These are phyloP conservation scores for Entomortierella parvispora DNA, from an alignment of 192 early-diverging fungal genomes.

Conservation along the genomic window DNA sequence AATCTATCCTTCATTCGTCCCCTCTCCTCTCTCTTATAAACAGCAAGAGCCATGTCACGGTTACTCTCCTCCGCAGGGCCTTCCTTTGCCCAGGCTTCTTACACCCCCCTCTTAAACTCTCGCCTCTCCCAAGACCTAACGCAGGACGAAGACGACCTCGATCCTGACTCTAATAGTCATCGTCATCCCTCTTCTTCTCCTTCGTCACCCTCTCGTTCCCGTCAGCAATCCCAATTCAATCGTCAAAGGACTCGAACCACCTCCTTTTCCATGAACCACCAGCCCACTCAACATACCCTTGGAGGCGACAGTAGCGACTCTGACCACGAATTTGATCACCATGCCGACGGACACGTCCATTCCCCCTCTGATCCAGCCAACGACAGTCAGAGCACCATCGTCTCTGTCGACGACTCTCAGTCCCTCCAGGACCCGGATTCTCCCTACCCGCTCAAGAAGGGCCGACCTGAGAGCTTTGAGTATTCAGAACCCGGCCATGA, in stretches of 20 bases:
- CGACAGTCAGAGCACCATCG: conserved; percentile 30
- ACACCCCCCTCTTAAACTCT: conserved; percentile 26
- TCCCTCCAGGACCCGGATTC: conserved; percentile 9
- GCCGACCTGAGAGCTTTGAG: conserved; percentile 31
- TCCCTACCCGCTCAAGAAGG: conserved; percentile 11
- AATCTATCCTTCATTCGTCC: not conserved
- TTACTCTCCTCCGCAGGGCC: conserved; percentile 40
- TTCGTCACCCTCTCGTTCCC: too few species aligned
- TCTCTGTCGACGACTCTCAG: conserved; percentile 6
- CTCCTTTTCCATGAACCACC: too few species aligned
- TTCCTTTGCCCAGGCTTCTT: conserved; percentile 29
- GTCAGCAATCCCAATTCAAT: too few species aligned
- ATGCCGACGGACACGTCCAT: too few species aligned
- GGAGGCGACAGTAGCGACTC: not conserved
- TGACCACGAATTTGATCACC: conserved; percentile 4
- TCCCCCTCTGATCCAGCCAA: not conserved
- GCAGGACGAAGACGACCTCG: conserved; percentile 35
- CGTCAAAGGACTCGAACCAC: too few species aligned
- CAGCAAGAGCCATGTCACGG: conserved; percentile 27
- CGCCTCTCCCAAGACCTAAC: conserved; percentile 18
- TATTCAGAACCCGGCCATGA: conserved; percentile 21
- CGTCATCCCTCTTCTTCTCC: too few species aligned
- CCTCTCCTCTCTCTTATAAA: too few species aligned
- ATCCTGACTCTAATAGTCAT: conserved; percentile 25
- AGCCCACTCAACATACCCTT: not conserved